These are phyloP conservation scores for Byssochlamys sp. DNA, from an alignment of 2,329 filamentous ascomycete genomes.

Conservation along the genomic window DNA sequence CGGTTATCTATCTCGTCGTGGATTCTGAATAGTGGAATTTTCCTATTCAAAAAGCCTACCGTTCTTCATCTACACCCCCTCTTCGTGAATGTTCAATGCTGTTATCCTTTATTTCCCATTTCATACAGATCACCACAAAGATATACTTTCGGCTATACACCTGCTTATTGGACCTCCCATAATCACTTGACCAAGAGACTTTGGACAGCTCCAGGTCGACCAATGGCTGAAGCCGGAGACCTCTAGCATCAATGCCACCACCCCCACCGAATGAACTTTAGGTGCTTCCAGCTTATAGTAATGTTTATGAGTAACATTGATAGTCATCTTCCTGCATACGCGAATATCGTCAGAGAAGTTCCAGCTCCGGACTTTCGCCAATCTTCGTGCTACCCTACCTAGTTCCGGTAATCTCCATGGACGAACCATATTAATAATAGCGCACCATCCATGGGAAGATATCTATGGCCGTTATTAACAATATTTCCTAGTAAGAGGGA, in stretches of 20 bases:
- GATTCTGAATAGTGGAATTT: background rate
- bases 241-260: background rate
- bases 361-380: background rate
- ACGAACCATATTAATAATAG: background rate
- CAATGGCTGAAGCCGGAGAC: background rate
- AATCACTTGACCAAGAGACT: background rate
- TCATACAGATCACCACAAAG: background rate
- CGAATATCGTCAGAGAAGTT: background rate
- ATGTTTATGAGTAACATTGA: background rate
- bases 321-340: background rate
- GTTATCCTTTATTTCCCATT: background rate
- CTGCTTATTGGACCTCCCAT: background rate
- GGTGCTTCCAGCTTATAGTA: background rate
- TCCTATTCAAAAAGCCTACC: background rate
- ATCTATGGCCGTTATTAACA: background rate
- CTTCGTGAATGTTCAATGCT: background rate
- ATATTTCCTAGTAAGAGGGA: background rate
- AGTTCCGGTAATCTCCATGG: background rate
- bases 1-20: background rate
- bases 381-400: background rate
- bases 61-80: background rate
- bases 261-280: background rate
- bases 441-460: background rate
- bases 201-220: background rate
- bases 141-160: background rate